These are phyloP conservation scores for Phytopythium mirpurense DNA, from an alignment of 352 stramenopile genomes.

Conservation along the genomic window DNA sequence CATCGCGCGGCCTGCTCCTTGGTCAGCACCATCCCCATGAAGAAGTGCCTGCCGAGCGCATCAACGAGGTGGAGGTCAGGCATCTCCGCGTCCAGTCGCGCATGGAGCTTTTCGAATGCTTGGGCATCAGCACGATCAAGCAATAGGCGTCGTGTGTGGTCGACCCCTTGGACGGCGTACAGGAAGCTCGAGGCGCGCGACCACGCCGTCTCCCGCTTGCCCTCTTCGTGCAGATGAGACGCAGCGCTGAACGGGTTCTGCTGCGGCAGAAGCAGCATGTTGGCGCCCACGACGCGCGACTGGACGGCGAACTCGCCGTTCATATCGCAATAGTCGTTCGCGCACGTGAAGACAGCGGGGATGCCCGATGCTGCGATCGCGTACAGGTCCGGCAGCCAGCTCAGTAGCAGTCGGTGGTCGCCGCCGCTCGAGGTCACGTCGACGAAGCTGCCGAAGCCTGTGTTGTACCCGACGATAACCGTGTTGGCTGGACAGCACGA, in stretches of 20 bases:
- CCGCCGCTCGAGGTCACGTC: constrained; percentile 19
- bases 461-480: constrained; percentile 67
- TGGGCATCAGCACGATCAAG: constrained; percentile 2
- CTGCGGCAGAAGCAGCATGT: constrained; percentile 56
- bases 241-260: constrained; percentile 72
- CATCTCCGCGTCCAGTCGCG: constrained; percentile 38
- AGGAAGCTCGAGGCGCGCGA: constrained; percentile 69
- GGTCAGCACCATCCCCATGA: constrained; percentile 52
- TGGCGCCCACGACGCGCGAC: constrained; percentile 49
- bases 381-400: constrained; percentile 64
- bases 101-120: constrained; percentile 23
- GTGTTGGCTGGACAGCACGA: constrained; percentile 35
- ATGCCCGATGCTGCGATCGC: constrained; percentile 45
- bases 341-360: constrained; percentile 64
- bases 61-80: constrained; percentile 47
- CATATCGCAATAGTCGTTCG: constrained; percentile 77
- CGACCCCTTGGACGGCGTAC: constrained; percentile 44
- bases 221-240: constrained; percentile 70
- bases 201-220: constrained; percentile 52
- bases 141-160: constrained; percentile 20
- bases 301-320: constrained; percentile 75
- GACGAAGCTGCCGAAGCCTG: constrained; percentile 77
- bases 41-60: constrained; percentile 48
- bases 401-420: constrained; percentile 49
- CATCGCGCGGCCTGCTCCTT: constrained; percentile 58